phyloP scores from a whole-genome alignment of 2,329 filamentous ascomycete species.

The Pleomassaria siparia region DNA sequence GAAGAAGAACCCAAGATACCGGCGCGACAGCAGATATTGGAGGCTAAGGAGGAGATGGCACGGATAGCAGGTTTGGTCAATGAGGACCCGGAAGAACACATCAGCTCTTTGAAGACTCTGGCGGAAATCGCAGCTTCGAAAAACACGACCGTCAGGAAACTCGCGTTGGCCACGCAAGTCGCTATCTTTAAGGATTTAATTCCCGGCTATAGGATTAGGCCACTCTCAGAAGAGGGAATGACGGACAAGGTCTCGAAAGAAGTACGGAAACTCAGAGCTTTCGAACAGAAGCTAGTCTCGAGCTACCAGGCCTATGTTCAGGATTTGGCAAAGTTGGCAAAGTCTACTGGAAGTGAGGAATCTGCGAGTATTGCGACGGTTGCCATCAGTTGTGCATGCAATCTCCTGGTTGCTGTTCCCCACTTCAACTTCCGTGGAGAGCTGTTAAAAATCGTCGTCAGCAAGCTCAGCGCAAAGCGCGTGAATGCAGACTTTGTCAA shows the following conservation, averaged over 20 bases:
- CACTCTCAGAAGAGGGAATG: constrained; percentile 71
- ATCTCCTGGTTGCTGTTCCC: constrained; percentile 75
- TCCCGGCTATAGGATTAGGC: constrained; percentile 91
- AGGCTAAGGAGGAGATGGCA: constrained; percentile 90
- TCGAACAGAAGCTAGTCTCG: constrained; percentile 82
- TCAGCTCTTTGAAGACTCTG: constrained; percentile 74
- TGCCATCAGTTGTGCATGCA: constrained; percentile 84
- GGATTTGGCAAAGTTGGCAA: constrained; percentile 69
- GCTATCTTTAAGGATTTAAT: constrained; percentile 95
- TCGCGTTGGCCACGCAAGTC: constrained; percentile 83
- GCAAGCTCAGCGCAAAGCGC: constrained; percentile 73
- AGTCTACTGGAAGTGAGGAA: constrained; percentile 48
- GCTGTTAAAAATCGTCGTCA: constrained; percentile 81
- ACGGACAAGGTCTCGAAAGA: constrained; percentile 88
- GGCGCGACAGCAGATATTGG: constrained; percentile 74
- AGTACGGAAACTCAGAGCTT: constrained; percentile 76
- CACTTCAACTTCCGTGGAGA: constrained; percentile 97
- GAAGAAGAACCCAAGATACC: constrained; percentile 66
- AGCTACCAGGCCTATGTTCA: constrained; percentile 86
- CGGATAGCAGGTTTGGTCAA: constrained; percentile 79
- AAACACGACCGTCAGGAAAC: constrained; percentile 76
- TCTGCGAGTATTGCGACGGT: constrained; percentile 62
- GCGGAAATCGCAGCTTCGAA: constrained; percentile 71
- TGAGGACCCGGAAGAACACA: constrained; percentile 90
- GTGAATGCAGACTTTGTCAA: constrained; percentile 75